A percentile compares a stretch with the other conserved stretches of the same genome.
Conservation (phyloP, 1,284 basidiomycete species). For the Mycosarcoma mackinlayi region DNA sequence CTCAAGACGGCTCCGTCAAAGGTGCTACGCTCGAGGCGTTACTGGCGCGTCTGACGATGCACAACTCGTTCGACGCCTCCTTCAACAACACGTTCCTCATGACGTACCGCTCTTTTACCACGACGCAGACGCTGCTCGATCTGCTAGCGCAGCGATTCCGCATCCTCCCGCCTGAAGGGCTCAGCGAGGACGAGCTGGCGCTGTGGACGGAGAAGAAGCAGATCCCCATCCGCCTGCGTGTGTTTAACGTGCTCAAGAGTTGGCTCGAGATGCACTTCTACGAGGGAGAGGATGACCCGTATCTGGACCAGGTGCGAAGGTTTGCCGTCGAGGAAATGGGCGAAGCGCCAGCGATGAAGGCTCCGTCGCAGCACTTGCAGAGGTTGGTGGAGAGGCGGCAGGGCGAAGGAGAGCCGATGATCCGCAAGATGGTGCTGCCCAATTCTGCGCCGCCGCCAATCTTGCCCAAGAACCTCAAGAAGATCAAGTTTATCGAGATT, state of each 20-base stretch:
- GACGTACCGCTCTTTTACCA: constrained; percentile 96
- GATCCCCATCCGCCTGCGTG: constrained; percentile 77
- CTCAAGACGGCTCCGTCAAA: constrained; percentile 76
- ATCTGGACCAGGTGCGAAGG: constrained; percentile 63
- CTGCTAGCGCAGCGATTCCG: constrained; percentile 86
- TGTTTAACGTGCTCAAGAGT: constrained; percentile 69
- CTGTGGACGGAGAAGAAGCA: constrained; percentile 92
- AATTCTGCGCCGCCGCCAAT: constrained; percentile 74
- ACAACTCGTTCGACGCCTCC: constrained; percentile 75
- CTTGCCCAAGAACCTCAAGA: constrained; percentile 78
- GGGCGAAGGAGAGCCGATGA: constrained; percentile 57
- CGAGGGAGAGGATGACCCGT: constrained; percentile 66
- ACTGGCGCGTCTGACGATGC: constrained; percentile 88
- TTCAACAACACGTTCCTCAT: constrained; percentile 94
- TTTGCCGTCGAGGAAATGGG: constrained; percentile 68
- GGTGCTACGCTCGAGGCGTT: constrained; percentile 88
- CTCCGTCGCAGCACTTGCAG: constrained; percentile 63
- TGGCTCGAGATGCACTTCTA: constrained; percentile 70
- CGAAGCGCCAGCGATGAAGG: constrained; percentile 47
- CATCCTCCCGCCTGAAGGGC: constrained; percentile 79
- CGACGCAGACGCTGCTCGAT: constrained; percentile 84
- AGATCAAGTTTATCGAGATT: constrained; percentile 85
- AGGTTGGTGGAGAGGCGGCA: constrained; percentile 67
- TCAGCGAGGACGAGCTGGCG: constrained; percentile 76
- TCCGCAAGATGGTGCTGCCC: constrained; percentile 63